Conservation (phyloP, 768 basidiomycete species). For the Agaricus sinodeliciosus region DNA sequence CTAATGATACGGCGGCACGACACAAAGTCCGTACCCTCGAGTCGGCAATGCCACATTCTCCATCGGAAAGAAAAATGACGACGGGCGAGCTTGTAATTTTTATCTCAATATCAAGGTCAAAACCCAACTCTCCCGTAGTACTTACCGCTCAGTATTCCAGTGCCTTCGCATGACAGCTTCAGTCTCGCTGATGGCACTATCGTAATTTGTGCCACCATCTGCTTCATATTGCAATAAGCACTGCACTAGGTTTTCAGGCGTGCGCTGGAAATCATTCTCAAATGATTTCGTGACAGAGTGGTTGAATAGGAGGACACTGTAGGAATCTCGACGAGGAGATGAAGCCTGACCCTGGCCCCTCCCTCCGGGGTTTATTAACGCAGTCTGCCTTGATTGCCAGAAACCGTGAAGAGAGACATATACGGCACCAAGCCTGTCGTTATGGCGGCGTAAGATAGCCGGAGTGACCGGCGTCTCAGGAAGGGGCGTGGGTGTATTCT, state of each 20-base stretch:
- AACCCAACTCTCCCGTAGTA: neutral
- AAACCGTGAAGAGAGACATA: conserved; percentile 49
- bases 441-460: conserved; percentile 14
- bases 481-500: conserved; percentile 36
- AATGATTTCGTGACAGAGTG: conserved; percentile 16
- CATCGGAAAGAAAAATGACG: conserved; percentile 54
- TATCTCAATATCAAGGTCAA: neutral
- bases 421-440: conserved; percentile 55
- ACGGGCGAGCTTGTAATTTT: conserved; percentile 34
- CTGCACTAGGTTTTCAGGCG: conserved; percentile 37
- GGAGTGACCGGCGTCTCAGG: conserved; percentile 25
- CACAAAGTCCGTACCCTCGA: conserved; percentile 33
- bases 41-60: conserved; percentile 39
- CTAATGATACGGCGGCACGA: conserved; percentile 32
- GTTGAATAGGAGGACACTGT: conserved; percentile 47
- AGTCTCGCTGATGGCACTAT: conserved; percentile 28
- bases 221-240: conserved; percentile 25
- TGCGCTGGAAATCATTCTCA: conserved; percentile 39
- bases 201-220: conserved; percentile 36
- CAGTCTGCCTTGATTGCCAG: conserved; percentile 45
- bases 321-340: conserved; percentile 39
- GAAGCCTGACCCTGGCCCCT: conserved; percentile 10
- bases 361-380: conserved; percentile 18
- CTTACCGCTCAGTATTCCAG: conserved; percentile 48
- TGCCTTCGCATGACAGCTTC: conserved; percentile 32